Base-by-base conservation (phyloP, 1,284 basidiomycete genomes). In the Cryptococcus sp. region DNA sequence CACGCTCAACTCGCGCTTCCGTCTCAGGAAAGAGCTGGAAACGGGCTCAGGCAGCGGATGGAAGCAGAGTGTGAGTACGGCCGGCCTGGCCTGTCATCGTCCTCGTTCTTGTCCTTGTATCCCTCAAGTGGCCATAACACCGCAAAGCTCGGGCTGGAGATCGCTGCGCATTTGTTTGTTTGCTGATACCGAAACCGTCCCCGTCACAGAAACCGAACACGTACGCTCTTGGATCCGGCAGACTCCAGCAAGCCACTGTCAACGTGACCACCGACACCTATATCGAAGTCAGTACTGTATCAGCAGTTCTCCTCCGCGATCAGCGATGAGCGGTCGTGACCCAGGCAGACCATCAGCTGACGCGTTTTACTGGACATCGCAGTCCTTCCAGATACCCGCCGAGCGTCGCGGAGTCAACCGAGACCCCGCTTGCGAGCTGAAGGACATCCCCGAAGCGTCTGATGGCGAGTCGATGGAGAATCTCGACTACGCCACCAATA, bases 181-280 rank as follows among this genome's bases (percentile, higher is more conserved):
- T 13, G 31, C 31, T 35, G 8, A 35, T 13, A 4, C 15, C 16
- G 25, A n/a, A 56, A 22, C 38, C 51, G 22, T 35, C 19, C 39
- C 54, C 17, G 27, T 45, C 22, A 13, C 51, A 65, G 59, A 62
- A 54, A 42, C 54, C 62, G 4, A 65, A 60, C 42, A 64, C 61
- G 0, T 65, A 55, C 50, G 50, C 50, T 11, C 47, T 57, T 16
- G 59, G 53, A 15, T 22, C 31, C 13, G 38, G 47, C 45, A 51
- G 54, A 31, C 51, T 60, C 5, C 50, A 59, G 5, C 63, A 65
- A 53, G 69, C 64, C 2, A 67, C 65, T 15, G 64, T 70, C 44
- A 64, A 70, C 49, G 64, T 70, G 44, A 64, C 66, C 48, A 67
- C 67, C n/a, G 67, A 70, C 49, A 68, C 67, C 19, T 67, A 70